Evolutionary conservation across 495 filamentous ascomycete species (phyloP).

Genomic region (Talaromyces trachyspermus): DNA sequence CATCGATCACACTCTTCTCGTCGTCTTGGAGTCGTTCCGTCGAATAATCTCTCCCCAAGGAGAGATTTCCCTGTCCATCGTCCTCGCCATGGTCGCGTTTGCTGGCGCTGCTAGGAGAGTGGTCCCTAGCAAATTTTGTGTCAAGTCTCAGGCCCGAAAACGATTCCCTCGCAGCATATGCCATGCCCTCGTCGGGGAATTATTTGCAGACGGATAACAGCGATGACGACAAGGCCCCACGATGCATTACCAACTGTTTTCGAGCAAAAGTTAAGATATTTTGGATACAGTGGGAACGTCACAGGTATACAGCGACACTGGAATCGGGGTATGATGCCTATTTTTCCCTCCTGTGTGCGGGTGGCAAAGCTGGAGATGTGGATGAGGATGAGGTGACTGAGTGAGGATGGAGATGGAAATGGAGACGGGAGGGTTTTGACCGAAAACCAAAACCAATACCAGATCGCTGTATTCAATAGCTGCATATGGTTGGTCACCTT

Average conservation of each 20-base stretch:
- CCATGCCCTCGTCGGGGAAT: conserved; percentile 28
- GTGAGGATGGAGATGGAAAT: too few relatives aligned
- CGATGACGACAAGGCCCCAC: conserved; percentile 1
- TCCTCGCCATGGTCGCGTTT: neutral
- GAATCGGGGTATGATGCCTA: too few relatives aligned
- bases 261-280: too few relatives aligned
- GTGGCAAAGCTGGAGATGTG: too few relatives aligned
- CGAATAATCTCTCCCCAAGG: neutral
- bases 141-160: conserved; percentile 37
- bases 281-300: too few relatives aligned
- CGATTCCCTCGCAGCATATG: conserved; percentile 28
- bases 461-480: too few relatives aligned
- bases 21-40: conserved; percentile 19
- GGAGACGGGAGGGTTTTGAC: too few relatives aligned
- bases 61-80: neutral
- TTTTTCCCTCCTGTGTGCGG: too few relatives aligned
- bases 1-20: conserved; percentile 37
- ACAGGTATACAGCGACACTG: too few relatives aligned
- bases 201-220: conserved; percentile 1
- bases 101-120: conserved; percentile 1
- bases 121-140: conserved; percentile 24
- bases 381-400: too few relatives aligned
- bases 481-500: too few relatives aligned
- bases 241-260: conserved; percentile 6
- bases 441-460: too few relatives aligned